Evolutionary conservation across 1,284 basidiomycete species (phyloP).

Genomic region (Fomitopsis pinicola): DNA sequence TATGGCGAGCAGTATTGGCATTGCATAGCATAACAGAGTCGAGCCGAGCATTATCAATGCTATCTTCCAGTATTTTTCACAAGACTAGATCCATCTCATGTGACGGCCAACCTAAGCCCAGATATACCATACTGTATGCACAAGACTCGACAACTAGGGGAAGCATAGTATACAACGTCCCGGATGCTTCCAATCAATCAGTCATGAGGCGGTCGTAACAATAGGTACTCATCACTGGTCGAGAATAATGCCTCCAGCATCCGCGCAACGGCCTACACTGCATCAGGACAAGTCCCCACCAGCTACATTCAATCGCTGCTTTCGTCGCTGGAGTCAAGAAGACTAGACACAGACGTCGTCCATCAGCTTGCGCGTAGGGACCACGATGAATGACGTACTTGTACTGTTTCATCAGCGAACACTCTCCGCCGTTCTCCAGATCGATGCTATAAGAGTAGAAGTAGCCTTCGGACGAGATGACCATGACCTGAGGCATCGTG

Average conservation of each 20-base stretch:
- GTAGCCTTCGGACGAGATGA: constrained; percentile 91
- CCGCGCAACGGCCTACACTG: too few relatives aligned
- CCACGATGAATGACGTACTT: constrained; percentile 36
- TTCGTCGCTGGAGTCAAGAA: constrained; percentile 20
- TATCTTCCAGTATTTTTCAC: too few relatives aligned
- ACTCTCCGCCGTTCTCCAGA: constrained; percentile 94
- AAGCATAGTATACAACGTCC: neutral
- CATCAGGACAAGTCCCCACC: too few relatives aligned
- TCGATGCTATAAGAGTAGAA: constrained; percentile 97
- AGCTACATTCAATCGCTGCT: constrained; percentile 11
- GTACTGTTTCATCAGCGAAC: constrained; percentile 91
- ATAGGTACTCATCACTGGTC: too few relatives aligned
- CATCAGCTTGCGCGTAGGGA: neutral
- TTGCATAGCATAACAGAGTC: too few relatives aligned
- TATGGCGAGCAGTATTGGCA: constrained; percentile 43
- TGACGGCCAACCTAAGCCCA: too few relatives aligned
- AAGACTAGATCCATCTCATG: neutral
- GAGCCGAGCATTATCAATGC: too few relatives aligned
- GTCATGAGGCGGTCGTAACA: neutral
- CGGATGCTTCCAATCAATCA: neutral
- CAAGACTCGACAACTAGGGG: neutral
- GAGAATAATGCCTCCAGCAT: too few relatives aligned
- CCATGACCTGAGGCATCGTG: constrained; percentile 96
- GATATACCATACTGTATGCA: neutral
- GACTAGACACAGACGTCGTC: neutral